Percentiles rank a stretch among this genome's conserved stretches.
Conservation (phyloP, 2,329 filamentous ascomycete species). For the Cordyceps javanica region DNA sequence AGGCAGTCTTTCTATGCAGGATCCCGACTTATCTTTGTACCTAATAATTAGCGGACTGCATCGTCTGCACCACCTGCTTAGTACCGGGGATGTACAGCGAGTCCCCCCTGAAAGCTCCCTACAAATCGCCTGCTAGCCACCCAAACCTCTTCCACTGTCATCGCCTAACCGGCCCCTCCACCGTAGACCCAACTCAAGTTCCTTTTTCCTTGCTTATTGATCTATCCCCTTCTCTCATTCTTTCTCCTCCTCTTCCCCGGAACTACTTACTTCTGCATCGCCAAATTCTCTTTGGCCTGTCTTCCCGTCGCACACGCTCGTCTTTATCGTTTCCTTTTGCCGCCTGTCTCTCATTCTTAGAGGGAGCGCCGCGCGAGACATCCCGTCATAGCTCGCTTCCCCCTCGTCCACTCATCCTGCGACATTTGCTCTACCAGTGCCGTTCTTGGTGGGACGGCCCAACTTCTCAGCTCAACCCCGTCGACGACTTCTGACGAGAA, state of each 20-base stretch:
- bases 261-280: constrained; percentile 1
- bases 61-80: too few relatives aligned
- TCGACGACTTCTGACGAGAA: constrained; percentile 3
- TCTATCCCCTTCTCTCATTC: not conserved
- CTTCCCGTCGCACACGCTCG: not conserved
- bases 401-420: not conserved
- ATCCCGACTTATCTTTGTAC: too few relatives aligned
- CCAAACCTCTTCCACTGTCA: too few relatives aligned
- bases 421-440: not conserved
- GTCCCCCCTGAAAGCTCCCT: too few relatives aligned
- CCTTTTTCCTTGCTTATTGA: too few relatives aligned
- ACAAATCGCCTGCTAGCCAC: too few relatives aligned
- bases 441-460: constrained; percentile 2
- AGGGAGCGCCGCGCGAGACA: constrained; percentile 6
- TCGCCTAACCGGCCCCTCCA: too few relatives aligned
- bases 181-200: too few relatives aligned
- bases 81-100: too few relatives aligned
- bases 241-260: not conserved
- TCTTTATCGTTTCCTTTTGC: not conserved
- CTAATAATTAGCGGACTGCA: too few relatives aligned
- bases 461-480: not conserved
- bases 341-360: not conserved
- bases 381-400: not conserved
- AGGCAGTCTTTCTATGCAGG: too few relatives aligned
- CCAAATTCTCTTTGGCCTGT: not conserved